Evolutionary conservation across 2,329 filamentous ascomycete species (phyloP).

Genomic region (Sporothrix euskadiensis): DNA sequence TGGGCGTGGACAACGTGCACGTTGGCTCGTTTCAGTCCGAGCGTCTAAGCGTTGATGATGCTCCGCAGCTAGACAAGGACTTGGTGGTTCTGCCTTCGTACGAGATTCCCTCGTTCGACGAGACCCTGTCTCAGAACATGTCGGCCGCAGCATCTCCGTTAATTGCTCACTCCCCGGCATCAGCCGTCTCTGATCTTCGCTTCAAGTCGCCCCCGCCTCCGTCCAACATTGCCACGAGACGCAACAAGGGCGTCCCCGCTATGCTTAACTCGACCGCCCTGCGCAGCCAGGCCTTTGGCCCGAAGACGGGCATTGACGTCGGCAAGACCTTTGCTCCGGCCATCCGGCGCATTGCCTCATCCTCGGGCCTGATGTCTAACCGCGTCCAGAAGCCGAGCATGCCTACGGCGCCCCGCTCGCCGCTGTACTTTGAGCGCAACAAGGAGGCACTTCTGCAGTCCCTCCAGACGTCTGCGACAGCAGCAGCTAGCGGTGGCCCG

Average conservation of each 20-base stretch:
- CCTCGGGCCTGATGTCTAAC: slow-evolving; percentile 45
- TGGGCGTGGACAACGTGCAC: slow-evolving; percentile 28
- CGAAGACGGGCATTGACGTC: slow-evolving; percentile 53
- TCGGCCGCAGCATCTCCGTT: slow-evolving; percentile 36
- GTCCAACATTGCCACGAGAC: slow-evolving; percentile 56
- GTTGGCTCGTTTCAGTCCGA: slow-evolving; percentile 31
- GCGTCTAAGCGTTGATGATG: slow-evolving; percentile 27
- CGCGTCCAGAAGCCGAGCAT: slow-evolving; percentile 46
- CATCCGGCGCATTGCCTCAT: slow-evolving; percentile 57
- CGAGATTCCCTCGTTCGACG: slow-evolving; percentile 22
- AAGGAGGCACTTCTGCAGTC: slow-evolving; percentile 46
- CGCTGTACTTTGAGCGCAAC: slow-evolving; percentile 48
- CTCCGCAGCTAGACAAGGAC: slow-evolving; percentile 24
- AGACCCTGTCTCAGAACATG: slow-evolving; percentile 32
- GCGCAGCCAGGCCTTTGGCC: slow-evolving; percentile 48
- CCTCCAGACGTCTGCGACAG: slow-evolving; percentile 37
- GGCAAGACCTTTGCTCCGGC: slow-evolving; percentile 46
- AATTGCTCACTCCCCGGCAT: slow-evolving; percentile 38
- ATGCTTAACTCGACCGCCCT: slow-evolving; percentile 51
- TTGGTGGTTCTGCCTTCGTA: slow-evolving; percentile 20
- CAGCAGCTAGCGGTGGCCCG: slow-evolving; percentile 39
- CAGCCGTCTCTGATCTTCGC: slow-evolving; percentile 39
- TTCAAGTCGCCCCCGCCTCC: slow-evolving; percentile 53
- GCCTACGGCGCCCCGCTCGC: slow-evolving; percentile 44
- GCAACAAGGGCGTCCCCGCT: slow-evolving; percentile 52